These are phyloP conservation scores for Penicillium cataractarum DNA, from an alignment of 495 filamentous ascomycete genomes.

Conservation along the genomic window DNA sequence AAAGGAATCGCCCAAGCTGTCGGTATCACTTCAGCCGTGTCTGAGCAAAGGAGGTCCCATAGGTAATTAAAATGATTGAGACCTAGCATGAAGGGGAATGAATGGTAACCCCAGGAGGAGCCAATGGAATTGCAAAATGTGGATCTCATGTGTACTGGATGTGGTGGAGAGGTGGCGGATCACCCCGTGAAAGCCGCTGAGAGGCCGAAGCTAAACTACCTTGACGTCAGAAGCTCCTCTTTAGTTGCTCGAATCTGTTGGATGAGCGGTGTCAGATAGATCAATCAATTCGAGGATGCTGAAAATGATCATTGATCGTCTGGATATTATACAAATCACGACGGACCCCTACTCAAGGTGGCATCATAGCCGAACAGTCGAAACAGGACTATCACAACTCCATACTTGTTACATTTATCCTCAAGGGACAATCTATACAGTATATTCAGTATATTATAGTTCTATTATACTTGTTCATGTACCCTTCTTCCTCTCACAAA, in stretches of 20 bases:
- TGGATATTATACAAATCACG: background rate
- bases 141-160: background rate
- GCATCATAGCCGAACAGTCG: background rate
- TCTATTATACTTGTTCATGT: no score
- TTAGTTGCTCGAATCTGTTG: background rate
- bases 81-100: no score
- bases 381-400: no score
- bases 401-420: no score
- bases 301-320: background rate
- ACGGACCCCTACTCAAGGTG: background rate
- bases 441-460: background rate
- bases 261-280: background rate
- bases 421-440: background rate
- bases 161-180: conserved; percentile 1
- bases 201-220: background rate
- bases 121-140: background rate
- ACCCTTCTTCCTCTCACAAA: conserved; percentile 24
- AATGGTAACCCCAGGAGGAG: no score
- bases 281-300: background rate
- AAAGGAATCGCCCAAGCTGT: background rate
- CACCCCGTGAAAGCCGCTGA: background rate
- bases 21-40: background rate
- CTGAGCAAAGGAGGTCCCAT: background rate
- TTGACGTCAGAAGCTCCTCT: conserved; percentile 8
- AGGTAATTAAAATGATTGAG: background rate